Evolutionary conservation across 1,139 yeast species (phyloP).

Genomic region (Wickerhamomyces sp.): DNA sequence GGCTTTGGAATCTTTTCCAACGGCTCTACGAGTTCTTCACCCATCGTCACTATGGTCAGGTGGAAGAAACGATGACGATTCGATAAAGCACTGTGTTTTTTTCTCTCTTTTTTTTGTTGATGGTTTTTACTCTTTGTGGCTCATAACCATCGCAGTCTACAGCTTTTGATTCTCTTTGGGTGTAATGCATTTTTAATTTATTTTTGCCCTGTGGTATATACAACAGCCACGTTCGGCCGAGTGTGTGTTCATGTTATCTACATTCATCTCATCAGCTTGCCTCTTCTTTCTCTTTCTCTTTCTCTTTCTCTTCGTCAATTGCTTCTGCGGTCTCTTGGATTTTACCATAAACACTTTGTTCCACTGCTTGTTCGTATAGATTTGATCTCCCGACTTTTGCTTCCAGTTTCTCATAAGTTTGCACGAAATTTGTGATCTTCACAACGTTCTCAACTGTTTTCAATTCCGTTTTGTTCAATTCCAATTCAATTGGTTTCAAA

Average conservation of each 20-base stretch:
- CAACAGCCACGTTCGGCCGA: too few species aligned
- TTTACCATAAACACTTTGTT: conserved; percentile 12
- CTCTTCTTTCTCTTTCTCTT: background rate
- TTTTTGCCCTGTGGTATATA: too few species aligned
- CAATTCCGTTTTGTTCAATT: conserved; percentile 5
- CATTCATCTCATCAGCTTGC: too few species aligned
- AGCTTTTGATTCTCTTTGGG: too few species aligned
- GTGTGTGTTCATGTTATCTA: background rate
- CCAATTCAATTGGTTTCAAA: conserved; percentile 15
- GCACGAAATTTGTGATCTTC: conserved; percentile 22
- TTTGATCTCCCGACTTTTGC: conserved; percentile 19
- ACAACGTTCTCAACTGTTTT: conserved; percentile 19
- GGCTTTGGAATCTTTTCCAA: background rate
- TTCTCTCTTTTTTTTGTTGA: too few species aligned
- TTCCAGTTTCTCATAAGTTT: conserved; percentile 20
- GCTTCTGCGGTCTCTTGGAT: background rate
- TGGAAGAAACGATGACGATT: too few species aligned
- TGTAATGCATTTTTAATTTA: too few species aligned
- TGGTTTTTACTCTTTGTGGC: too few species aligned
- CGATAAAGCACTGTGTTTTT: too few species aligned
- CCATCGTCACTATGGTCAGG: too few species aligned
- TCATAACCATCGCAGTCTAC: too few species aligned
- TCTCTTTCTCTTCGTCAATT: background rate
- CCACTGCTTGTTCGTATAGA: conserved; percentile 10
- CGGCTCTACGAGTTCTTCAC: too few species aligned